Percentiles rank a stretch among this genome's conserved stretches.
Evolutionary conservation across 73 alveolate species (phyloP).

Genomic region (Uronychia binucleata): DNA sequence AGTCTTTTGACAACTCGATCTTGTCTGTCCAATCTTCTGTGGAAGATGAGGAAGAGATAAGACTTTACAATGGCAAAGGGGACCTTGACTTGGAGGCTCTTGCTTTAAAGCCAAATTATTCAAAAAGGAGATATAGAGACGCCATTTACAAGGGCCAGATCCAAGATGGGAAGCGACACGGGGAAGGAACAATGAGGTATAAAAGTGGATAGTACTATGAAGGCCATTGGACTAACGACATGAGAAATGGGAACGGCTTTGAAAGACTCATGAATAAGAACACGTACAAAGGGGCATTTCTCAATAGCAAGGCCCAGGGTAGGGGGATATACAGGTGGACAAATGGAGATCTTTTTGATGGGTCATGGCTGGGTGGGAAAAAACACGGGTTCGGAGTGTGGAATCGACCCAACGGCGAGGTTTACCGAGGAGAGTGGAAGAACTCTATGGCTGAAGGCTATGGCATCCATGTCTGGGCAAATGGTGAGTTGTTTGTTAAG

Average conservation of each 20-base stretch:
- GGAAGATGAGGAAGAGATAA: neutral
- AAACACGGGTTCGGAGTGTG: constrained; percentile 43
- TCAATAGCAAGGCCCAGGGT: constrained; percentile 51
- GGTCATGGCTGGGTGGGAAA: constrained; percentile 55
- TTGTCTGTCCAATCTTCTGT: neutral
- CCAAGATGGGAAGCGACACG: constrained; percentile 25
- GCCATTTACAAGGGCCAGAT: constrained; percentile 25
- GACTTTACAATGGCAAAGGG: neutral
- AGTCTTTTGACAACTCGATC: neutral
- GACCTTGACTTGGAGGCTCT: neutral
- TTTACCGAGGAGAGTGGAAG: neutral
- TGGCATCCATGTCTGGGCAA: constrained; percentile 86
- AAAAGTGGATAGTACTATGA: constrained; percentile 38
- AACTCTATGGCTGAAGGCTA: constrained; percentile 70
- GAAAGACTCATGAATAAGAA: constrained; percentile 73
- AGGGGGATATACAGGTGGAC: constrained; percentile 36
- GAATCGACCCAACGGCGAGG: constrained; percentile 57
- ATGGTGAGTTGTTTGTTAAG: constrained; percentile 50
- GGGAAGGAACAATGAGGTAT: constrained; percentile 30
- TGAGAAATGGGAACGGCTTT: constrained; percentile 62
- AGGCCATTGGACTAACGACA: constrained; percentile 45
- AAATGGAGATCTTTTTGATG: constrained; percentile 50
- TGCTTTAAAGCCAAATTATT: no score
- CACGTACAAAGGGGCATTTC: constrained; percentile 39
- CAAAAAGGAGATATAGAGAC: neutral